A percentile compares a stretch with the other conserved stretches of the same genome.
Evolutionary conservation across 257 asterid species (phyloP).

Genomic region (Solanum sparsipilum): DNA sequence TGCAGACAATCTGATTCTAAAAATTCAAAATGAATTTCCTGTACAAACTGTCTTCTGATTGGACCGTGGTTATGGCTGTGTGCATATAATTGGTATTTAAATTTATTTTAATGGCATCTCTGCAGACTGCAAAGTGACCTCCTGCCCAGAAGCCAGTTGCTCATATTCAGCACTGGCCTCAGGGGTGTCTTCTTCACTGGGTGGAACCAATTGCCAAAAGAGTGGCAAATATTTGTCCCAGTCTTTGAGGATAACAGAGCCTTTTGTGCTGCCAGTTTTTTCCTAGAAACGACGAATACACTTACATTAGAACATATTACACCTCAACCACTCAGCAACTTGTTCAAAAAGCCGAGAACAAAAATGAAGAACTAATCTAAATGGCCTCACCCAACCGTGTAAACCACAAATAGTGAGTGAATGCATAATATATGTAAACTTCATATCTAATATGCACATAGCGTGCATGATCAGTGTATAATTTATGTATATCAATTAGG

Average conservation of each 20-base stretch:
- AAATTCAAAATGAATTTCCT: not conserved
- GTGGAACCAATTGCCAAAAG: slow-evolving; percentile 97
- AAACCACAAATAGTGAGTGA: not conserved
- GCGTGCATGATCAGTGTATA: not conserved
- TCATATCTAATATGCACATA: not conserved
- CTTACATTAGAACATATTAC: not conserved
- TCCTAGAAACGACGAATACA: slow-evolving; percentile 27
- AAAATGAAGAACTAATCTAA: not conserved
- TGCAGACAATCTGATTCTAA: not conserved
- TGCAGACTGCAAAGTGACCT: slow-evolving; percentile 62
- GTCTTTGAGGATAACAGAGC: slow-evolving; percentile 53
- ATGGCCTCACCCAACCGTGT: not conserved
- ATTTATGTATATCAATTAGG: not conserved
- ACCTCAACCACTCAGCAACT: not conserved
- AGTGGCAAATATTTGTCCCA: slow-evolving; percentile 87
- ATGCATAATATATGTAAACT: not conserved
- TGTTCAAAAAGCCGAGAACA: not conserved
- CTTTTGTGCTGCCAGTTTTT: slow-evolving; percentile 86
- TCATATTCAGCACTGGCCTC: slow-evolving; percentile 73
- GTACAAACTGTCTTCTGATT: not conserved
- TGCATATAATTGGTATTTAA: not conserved
- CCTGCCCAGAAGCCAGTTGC: slow-evolving; percentile 51
- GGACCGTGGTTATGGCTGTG: not conserved
- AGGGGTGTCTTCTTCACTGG: slow-evolving; percentile 98
- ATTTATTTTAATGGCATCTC: slow-evolving; percentile 6